Evolutionary conservation across 2,329 filamentous ascomycete genomes (phyloP).

Genomic region (Plectosphaerella cucumerina): DNA sequence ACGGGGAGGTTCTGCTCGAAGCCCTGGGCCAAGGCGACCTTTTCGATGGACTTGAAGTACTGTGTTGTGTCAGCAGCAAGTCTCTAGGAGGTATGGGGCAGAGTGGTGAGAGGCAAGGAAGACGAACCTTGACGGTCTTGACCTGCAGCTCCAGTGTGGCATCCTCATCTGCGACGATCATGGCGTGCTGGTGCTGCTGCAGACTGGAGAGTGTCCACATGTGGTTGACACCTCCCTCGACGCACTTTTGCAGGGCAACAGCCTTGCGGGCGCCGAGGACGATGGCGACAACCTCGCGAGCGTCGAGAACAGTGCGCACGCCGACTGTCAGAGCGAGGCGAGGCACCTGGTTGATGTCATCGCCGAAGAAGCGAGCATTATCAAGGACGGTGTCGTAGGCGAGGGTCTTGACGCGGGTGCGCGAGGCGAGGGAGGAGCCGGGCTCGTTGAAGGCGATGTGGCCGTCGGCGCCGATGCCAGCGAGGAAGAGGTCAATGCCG

Average conservation of each 20-base stretch:
- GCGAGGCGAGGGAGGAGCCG: constrained; percentile 70
- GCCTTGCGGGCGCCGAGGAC: constrained; percentile 80
- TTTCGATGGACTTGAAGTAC: constrained; percentile 71
- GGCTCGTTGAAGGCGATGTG: constrained; percentile 92
- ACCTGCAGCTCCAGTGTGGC: constrained; percentile 69
- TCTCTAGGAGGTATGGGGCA: neutral
- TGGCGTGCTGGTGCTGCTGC: constrained; percentile 75
- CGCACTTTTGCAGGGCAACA: constrained; percentile 71
- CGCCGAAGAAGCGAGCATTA: constrained; percentile 79
- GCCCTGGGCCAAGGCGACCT: constrained; percentile 52
- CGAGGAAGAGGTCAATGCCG: constrained; percentile 82
- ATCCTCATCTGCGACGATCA: constrained; percentile 82
- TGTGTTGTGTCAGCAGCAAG: constrained; percentile 17
- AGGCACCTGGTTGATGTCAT: constrained; percentile 70
- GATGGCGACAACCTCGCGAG: constrained; percentile 77
- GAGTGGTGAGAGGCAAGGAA: too few relatives aligned
- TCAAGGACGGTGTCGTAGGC: constrained; percentile 84
- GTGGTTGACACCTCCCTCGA: constrained; percentile 80
- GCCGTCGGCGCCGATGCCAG: constrained; percentile 80
- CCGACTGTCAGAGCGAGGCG: constrained; percentile 82
- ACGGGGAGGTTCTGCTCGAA: constrained; percentile 56
- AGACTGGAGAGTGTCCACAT: constrained; percentile 86
- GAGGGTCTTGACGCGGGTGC: constrained; percentile 81
- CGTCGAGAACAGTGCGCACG: constrained; percentile 77
- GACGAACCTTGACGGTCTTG: constrained; percentile 61